Evolutionary conservation across 2,329 filamentous ascomycete genomes (phyloP).

Genomic region (Chaetomiaceae sp.): DNA sequence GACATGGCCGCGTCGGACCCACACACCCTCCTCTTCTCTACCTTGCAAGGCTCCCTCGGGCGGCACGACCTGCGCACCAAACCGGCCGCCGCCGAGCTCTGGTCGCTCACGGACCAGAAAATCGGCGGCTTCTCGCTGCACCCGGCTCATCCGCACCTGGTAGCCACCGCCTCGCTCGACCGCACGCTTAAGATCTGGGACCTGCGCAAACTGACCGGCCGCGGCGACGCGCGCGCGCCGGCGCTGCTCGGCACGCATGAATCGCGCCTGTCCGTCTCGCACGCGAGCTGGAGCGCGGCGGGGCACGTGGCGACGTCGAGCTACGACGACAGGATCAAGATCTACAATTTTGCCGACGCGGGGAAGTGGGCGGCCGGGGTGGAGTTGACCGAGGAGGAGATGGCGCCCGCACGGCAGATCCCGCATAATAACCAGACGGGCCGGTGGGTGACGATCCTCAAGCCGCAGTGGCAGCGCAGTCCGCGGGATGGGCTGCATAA

Average conservation of each 20-base stretch:
- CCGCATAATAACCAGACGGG: constrained; percentile 94
- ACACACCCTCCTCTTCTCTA: constrained; percentile 78
- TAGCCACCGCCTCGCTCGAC: constrained; percentile 86
- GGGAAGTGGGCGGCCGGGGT: constrained; percentile 53
- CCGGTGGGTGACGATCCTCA: constrained; percentile 79
- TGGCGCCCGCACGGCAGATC: constrained; percentile 64
- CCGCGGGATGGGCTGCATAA: constrained; percentile 76
- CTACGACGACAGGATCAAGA: constrained; percentile 93
- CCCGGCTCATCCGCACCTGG: constrained; percentile 70
- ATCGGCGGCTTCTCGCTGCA: constrained; percentile 90
- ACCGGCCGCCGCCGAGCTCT: constrained; percentile 55
- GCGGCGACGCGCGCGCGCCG: constrained; percentile 55
- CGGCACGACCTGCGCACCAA: constrained; percentile 68
- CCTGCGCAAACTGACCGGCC: constrained; percentile 67
- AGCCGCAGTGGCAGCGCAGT: constrained; percentile 78
- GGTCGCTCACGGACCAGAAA: constrained; percentile 81
- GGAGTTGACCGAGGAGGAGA: constrained; percentile 52
- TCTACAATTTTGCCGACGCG: constrained; percentile 69
- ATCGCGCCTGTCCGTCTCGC: constrained; percentile 79
- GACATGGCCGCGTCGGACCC: constrained; percentile 68
- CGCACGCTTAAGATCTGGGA: constrained; percentile 91
- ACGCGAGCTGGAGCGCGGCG: constrained; percentile 80
- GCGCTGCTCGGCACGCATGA: constrained; percentile 72
- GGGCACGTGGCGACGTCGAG: constrained; percentile 87
- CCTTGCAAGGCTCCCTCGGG: constrained; percentile 72